phyloP scores from a whole-genome alignment of 345 rosid species.

The Eucalyptus coolabah region DNA sequence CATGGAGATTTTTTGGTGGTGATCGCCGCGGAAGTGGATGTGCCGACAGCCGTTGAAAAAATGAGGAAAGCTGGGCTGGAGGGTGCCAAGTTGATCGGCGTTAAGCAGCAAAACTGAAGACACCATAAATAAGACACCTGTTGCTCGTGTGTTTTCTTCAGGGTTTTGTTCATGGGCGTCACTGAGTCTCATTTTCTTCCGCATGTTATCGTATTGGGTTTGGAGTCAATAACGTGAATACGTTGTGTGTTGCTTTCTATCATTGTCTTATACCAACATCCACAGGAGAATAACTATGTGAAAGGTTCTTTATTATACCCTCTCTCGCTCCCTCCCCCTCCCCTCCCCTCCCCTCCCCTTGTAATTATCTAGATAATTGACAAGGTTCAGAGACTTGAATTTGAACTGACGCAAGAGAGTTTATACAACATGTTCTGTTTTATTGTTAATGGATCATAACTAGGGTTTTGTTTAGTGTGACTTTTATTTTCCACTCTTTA shows the following conservation, averaged over 20 bases:
- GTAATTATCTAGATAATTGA: neutral
- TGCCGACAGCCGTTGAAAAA: rapidly evolving
- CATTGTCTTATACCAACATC: neutral
- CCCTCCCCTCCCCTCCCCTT: no score
- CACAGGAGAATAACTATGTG: neutral
- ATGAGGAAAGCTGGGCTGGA: neutral
- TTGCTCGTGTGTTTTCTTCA: neutral
- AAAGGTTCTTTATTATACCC: neutral
- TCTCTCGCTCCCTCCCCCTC: neutral
- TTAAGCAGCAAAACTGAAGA: neutral
- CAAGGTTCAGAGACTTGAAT: neutral
- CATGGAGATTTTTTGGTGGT: neutral
- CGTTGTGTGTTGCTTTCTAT: neutral
- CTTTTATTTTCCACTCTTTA: neutral
- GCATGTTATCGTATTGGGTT: neutral
- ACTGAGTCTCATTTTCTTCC: neutral
- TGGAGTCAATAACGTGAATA: neutral
- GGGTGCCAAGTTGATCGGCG: neutral
- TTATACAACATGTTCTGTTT: neutral
- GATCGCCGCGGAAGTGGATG: neutral
- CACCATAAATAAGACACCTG: neutral
- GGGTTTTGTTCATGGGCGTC: neutral
- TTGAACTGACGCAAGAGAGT: neutral
- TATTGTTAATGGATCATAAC: neutral
- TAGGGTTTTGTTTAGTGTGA: neutral